Evolutionary conservation across 177 flowering plant genomes (phyloP), one percentile per base, ranked within the genome.

Genomic region (Vitis hybrid): DNA sequence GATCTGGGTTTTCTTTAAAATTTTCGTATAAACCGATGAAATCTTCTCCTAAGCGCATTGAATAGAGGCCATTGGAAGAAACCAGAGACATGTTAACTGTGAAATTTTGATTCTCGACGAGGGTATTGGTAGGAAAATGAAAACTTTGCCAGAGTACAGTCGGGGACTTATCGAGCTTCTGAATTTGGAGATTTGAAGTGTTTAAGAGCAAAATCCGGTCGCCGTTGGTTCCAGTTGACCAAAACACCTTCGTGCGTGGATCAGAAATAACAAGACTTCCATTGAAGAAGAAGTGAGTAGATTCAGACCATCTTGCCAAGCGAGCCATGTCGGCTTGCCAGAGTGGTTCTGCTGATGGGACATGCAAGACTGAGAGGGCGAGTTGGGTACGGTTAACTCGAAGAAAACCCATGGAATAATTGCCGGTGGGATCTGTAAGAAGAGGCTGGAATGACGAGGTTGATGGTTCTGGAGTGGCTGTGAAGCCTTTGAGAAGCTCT

Each of bases 121-220:
- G 88, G 69, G 99, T 89, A 74, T 90, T 78, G 0, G 83, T 63
- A n/a, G 98, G 98, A 73, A 77, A 87, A 35, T 89, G 81, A 68
- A 91, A 96, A 79, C 98, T 93, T 67, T 91, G 87, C 99, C 99
- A 96, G 1, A 83, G 64, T n/a, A 84, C 77, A 8, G 78, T 46
- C 15, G 21, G 49, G 21, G 77, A 6, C 8, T 57, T 32, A 20
- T 30, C 79, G 0, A 10, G 1, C 14, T 66, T 77, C 11, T 76
- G 81, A 2, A 93, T 65, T 64, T 81, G 86, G 11, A 96, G 85
- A 73, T 93, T 88, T 0, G 96, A 87, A 18, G 71, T 74, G 79
- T 81, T 79, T 72, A 82, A 80, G 57, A 96, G 87, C 27, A 74
- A 69, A 14, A 87, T 79, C 13, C 79, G 76, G 64, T 83, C 84